phyloP scores from a whole-genome alignment of 352 stramenopile genomes.

The Globisporangium apiculatum region DNA sequence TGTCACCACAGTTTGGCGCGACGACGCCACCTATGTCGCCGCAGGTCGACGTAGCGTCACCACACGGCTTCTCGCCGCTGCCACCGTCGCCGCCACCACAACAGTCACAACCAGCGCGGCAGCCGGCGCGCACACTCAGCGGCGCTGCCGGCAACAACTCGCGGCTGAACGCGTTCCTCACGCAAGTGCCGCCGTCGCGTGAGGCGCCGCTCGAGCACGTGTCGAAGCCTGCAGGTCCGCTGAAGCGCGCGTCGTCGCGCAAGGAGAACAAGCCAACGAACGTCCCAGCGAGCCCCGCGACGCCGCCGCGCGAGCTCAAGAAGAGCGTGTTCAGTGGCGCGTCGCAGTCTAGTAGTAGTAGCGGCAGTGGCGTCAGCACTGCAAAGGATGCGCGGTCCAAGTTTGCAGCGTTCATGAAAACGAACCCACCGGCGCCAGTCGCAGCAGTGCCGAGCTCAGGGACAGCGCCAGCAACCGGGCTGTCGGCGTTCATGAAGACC shows the following conservation, averaged over 20 bases:
- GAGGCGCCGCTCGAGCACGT: constrained; percentile 53
- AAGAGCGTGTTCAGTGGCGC: constrained; percentile 13
- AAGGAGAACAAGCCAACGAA: constrained; percentile 27
- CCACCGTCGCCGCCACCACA: constrained; percentile 8
- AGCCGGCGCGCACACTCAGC: constrained; percentile 38
- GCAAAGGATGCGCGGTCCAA: constrained; percentile 53
- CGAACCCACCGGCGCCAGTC: constrained; percentile 42
- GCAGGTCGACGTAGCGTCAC: constrained; percentile 2
- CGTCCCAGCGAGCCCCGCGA: constrained; percentile 16
- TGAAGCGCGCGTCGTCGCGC: constrained; percentile 34
- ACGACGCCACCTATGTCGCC: constrained; percentile 17
- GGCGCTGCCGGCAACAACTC: constrained; percentile 37
- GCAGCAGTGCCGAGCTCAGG: constrained; percentile 11
- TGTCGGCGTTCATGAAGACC: constrained; percentile 24
- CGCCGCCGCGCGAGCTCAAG: constrained; percentile 17
- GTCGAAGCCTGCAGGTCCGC: constrained; percentile 45
- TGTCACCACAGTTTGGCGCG: constrained; percentile 34
- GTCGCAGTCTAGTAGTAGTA: constrained; percentile 3
- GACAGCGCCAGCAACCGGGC: constrained; percentile 14
- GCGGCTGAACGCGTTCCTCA: constrained; percentile 71
- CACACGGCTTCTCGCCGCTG: constrained; percentile 11
- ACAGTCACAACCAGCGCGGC: constrained; percentile 14
- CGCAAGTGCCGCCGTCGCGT: constrained; percentile 53
- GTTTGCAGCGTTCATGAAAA: constrained; percentile 74
- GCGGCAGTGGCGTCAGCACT: background rate